Conservation (phyloP, 2,329 filamentous ascomycete genomes). For the Phialophora expanda region DNA sequence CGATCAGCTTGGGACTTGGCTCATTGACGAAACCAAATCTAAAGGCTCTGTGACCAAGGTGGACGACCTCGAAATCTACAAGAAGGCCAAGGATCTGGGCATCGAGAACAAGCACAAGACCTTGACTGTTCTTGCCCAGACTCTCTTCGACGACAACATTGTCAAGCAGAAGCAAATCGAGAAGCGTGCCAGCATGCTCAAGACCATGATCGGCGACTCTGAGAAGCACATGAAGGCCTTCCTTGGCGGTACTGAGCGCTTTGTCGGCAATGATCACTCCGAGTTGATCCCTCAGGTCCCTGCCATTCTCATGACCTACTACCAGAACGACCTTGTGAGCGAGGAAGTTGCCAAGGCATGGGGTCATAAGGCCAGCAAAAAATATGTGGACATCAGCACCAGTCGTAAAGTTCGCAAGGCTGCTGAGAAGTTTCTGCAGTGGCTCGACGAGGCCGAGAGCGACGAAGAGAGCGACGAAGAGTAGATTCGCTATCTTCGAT, state of each 20-base stretch:
- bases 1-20: slow-evolving; percentile 92
- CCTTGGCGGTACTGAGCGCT: slow-evolving; percentile 91
- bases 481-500: slow-evolving; percentile 9
- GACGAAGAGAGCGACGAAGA: slow-evolving; percentile 58
- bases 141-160: slow-evolving; percentile 90
- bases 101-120: slow-evolving; percentile 96
- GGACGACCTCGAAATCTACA: slow-evolving; percentile 86
- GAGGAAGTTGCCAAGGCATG: slow-evolving; percentile 90
- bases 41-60: slow-evolving; percentile 76
- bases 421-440: slow-evolving; percentile 90
- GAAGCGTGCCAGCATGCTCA: slow-evolving; percentile 81
- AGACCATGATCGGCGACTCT: slow-evolving; percentile 81
- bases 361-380: slow-evolving; percentile 96
- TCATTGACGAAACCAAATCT: slow-evolving; percentile 72
- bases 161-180: slow-evolving; percentile 74
- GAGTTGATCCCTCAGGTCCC: slow-evolving; percentile 78
- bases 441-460: slow-evolving; percentile 82
- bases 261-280: slow-evolving; percentile 80
- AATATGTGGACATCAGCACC: slow-evolving; percentile 86
- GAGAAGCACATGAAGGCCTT: slow-evolving; percentile 96
- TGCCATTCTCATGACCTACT: slow-evolving; percentile 86
- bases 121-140: slow-evolving; percentile 87
- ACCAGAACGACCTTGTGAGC: slow-evolving; percentile 84
- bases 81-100: slow-evolving; percentile 95
- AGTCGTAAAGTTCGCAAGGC: slow-evolving; percentile 97